Conservation (phyloP, 495 filamentous ascomycete genomes). For the Lasiosphaeria ovina region DNA sequence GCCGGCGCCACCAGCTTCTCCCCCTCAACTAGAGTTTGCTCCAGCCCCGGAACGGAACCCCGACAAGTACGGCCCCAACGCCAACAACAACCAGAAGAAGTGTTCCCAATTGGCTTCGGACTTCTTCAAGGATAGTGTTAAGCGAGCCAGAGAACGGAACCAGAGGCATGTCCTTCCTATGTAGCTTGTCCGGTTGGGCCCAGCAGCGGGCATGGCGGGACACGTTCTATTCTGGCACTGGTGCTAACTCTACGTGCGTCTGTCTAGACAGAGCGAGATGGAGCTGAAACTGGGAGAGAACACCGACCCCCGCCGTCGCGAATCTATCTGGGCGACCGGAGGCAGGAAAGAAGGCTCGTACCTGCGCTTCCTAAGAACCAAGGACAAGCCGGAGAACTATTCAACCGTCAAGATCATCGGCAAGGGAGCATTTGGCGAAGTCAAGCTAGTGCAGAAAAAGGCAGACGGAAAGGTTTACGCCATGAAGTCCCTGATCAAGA, state of each 20-base stretch:
- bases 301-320: conserved; percentile 66
- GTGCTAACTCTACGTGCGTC: conserved; percentile 2
- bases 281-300: conserved; percentile 77
- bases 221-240: neutral
- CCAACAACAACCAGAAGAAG: conserved; percentile 71
- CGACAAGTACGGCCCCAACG: conserved; percentile 64
- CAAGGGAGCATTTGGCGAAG: conserved; percentile 98
- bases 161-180: conserved; percentile 60
- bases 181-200: neutral
- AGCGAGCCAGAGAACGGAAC: conserved; percentile 86
- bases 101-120: conserved; percentile 73
- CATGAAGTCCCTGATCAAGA: conserved; percentile 96
- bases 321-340: conserved; percentile 71
- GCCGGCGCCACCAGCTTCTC: conserved; percentile 40
- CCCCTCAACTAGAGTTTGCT: conserved; percentile 50
- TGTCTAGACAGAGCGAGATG: conserved; percentile 77
- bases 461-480: conserved; percentile 97
- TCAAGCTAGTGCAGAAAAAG: conserved; percentile 93
- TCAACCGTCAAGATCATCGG: conserved; percentile 95
- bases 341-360: conserved; percentile 85
- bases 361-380: conserved; percentile 89
- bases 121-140: conserved; percentile 96
- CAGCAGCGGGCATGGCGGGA: neutral
- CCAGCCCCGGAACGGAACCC: conserved; percentile 68
- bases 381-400: conserved; percentile 89